Conservation (phyloP, 140 eudicot species). For the Eryngium alpinum region DNA sequence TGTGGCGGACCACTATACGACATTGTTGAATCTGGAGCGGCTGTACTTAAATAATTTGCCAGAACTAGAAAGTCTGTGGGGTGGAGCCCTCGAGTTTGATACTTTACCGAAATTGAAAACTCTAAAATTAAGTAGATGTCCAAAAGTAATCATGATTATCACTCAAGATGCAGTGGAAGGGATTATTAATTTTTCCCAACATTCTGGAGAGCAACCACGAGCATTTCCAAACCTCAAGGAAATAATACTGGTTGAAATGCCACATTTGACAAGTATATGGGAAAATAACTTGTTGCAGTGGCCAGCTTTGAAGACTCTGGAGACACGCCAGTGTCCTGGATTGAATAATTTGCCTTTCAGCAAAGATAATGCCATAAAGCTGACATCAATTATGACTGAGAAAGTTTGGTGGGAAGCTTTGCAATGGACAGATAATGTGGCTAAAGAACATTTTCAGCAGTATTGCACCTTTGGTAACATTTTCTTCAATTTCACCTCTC, state of each 20-base stretch:
- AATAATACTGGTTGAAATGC: neutral
- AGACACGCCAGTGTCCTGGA: neutral
- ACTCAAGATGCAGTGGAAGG: neutral
- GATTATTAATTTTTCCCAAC: neutral
- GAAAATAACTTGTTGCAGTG: neutral
- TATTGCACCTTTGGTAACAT: neutral
- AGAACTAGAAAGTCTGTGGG: constrained; percentile 3
- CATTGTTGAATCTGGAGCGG: neutral
- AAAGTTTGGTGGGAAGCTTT: constrained; percentile 4
- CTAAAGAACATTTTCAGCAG: neutral
- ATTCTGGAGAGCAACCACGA: neutral
- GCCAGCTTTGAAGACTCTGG: constrained; percentile 2
- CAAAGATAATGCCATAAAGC: neutral
- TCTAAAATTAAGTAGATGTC: neutral
- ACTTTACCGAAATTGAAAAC: constrained; percentile 9
- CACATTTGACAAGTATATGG: constrained; percentile 8
- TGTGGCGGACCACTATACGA: neutral
- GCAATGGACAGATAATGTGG: neutral
- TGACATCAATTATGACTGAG: constrained; percentile 3
- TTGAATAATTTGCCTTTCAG: neutral
- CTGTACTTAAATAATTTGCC: neutral
- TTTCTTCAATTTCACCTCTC: neutral
- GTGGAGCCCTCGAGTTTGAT: neutral
- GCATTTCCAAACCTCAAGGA: constrained; percentile 6
- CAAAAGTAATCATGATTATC: neutral